Evolutionary conservation across 495 filamentous ascomycete genomes (phyloP).

Genomic region (Annulohypoxylon stygium): DNA sequence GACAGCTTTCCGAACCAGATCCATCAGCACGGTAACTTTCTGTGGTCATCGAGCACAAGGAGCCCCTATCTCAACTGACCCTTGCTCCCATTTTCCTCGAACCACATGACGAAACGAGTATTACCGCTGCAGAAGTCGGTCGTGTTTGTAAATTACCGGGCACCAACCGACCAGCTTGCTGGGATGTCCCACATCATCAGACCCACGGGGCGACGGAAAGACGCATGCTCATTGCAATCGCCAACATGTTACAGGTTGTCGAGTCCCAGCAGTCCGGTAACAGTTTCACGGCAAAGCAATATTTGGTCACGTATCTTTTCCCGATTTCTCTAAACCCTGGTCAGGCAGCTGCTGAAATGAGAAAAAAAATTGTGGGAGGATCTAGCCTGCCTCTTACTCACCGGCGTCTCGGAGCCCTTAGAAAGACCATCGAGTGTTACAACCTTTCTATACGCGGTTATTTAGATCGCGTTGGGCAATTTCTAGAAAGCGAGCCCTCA

Average conservation of each 20-base stretch:
- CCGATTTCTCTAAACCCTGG: conserved; percentile 32
- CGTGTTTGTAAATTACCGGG: conserved; percentile 41
- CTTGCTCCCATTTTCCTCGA: background rate
- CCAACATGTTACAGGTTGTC: conserved; percentile 41
- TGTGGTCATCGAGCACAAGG: conserved; percentile 24
- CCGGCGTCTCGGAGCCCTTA: conserved; percentile 24
- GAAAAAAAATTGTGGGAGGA: conserved; percentile 7
- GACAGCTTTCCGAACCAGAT: conserved; percentile 30
- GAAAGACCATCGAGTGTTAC: conserved; percentile 19
- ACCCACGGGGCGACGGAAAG: conserved; percentile 38
- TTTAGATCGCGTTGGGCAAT: conserved; percentile 25
- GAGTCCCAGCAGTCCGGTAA: conserved; percentile 51
- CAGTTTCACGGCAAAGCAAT: conserved; percentile 48
- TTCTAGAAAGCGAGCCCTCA: conserved; percentile 7
- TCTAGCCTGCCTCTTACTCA: conserved; percentile 15
- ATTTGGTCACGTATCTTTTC: conserved; percentile 42
- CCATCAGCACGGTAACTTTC: conserved; percentile 32
- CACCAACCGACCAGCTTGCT: conserved; percentile 32
- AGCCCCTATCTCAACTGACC: background rate
- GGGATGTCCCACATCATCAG: conserved; percentile 40
- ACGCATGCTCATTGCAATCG: conserved; percentile 40
- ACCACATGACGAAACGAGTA: conserved; percentile 28
- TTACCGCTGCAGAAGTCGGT: conserved; percentile 40
- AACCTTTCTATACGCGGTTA: conserved; percentile 16
- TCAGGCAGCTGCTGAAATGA: conserved; percentile 5